A percentile compares a stretch with the other conserved stretches of the same genome.
Conservation (phyloP, 371 early-diverging fungal genomes). For the Saksenaea oblongispora region DNA sequence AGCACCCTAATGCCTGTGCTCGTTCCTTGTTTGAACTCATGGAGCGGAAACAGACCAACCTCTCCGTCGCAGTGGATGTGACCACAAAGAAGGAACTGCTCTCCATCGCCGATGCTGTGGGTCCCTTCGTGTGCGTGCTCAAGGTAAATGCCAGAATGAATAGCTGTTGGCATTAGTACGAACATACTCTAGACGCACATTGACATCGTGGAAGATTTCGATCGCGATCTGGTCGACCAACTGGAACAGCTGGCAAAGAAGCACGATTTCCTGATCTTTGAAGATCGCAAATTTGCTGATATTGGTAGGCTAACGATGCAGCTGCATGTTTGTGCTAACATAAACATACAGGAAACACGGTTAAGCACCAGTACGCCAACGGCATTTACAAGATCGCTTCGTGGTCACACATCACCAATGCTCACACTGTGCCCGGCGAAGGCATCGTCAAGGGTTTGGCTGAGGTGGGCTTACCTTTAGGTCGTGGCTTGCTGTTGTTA, state of each 20-base stretch:
- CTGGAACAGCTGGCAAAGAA: conserved; percentile 74
- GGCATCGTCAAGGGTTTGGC: conserved; percentile 91
- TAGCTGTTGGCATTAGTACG: not conserved
- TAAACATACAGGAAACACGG: conserved; percentile 94
- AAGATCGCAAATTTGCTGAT: conserved; percentile 98
- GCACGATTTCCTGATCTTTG: conserved; percentile 95
- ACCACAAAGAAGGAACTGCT: conserved; percentile 85
- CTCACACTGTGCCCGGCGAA: conserved; percentile 93
- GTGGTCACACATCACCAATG: conserved; percentile 96
- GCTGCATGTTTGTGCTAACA: too few species aligned
- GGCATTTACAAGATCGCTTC: conserved; percentile 92
- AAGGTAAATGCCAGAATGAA: conserved; percentile 60
- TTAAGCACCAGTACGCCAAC: conserved; percentile 87
- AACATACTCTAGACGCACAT: conserved; percentile 80
- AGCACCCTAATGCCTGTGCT: conserved; percentile 70
- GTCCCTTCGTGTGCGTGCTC: conserved; percentile 92
- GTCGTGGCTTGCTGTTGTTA: conserved; percentile 83
- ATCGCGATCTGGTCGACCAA: conserved; percentile 72
- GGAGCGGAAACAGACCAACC: conserved; percentile 90
- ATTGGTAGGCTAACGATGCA: too few species aligned
- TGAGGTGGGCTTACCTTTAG: conserved; percentile 81
- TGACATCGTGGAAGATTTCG: conserved; percentile 94
- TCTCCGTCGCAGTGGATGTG: conserved; percentile 91
- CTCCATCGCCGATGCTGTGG: conserved; percentile 82
- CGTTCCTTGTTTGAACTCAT: conserved; percentile 78